phyloP scores from a whole-genome alignment of 495 filamentous ascomycete species.

The Podospora fimiseda region DNA sequence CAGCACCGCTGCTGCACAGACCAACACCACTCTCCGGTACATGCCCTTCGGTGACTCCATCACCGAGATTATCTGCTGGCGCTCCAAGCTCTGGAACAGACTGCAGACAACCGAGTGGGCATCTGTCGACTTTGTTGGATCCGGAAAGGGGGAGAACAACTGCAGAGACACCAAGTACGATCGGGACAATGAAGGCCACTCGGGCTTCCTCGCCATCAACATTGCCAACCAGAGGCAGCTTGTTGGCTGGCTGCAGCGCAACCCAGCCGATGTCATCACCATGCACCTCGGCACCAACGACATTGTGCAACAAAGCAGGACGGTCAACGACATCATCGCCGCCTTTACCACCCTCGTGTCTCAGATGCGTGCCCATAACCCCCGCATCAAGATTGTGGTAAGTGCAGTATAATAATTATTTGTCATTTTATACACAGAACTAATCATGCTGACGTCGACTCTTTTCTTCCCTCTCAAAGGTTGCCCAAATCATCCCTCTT shows the following conservation, averaged over 20 bases:
- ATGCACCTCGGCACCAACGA: slow-evolving; percentile 48
- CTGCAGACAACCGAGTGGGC: slow-evolving; percentile 25
- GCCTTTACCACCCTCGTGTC: slow-evolving; percentile 42
- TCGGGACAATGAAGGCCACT: slow-evolving; percentile 42
- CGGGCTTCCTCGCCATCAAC: slow-evolving; percentile 35
- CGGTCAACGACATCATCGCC: slow-evolving; percentile 34
- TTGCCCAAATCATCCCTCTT: slow-evolving; percentile 50
- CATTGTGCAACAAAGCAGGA: slow-evolving; percentile 41
- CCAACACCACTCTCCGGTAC: too few relatives aligned
- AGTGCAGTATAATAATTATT: too few relatives aligned
- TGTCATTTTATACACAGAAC: neutral
- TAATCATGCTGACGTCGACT: neutral
- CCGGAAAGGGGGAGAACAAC: slow-evolving; percentile 34
- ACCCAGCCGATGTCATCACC: slow-evolving; percentile 38
- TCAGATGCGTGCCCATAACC: slow-evolving; percentile 41
- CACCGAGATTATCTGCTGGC: slow-evolving; percentile 37
- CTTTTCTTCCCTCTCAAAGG: slow-evolving; percentile 22
- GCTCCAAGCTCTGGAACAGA: slow-evolving; percentile 32
- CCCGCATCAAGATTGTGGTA: slow-evolving; percentile 47
- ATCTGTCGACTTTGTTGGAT: slow-evolving; percentile 36
- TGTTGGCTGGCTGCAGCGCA: slow-evolving; percentile 32
- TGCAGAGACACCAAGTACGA: too few relatives aligned
- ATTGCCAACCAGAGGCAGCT: slow-evolving; percentile 38
- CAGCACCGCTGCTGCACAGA: too few relatives aligned
- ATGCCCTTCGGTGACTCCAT: slow-evolving; percentile 39